phyloP scores from a whole-genome alignment of 2,329 filamentous ascomycete genomes.

The Zasmidium angulare region DNA sequence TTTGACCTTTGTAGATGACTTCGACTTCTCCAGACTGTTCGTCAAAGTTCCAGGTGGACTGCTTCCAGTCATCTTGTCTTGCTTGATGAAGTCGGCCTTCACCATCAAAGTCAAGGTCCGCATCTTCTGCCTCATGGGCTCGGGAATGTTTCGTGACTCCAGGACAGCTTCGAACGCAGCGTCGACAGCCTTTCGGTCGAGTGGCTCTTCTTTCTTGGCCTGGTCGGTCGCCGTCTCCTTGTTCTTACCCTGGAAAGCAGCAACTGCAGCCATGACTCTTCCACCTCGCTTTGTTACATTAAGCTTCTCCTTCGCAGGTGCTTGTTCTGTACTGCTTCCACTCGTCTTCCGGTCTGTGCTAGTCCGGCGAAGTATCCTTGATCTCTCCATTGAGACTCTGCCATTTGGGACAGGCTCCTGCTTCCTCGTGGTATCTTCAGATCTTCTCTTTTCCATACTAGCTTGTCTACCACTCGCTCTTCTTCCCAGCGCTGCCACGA shows the following conservation, averaged over 20 bases:
- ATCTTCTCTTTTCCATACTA: conserved; percentile 26
- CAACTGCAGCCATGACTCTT: conserved; percentile 65
- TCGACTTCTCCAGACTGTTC: conserved; percentile 45
- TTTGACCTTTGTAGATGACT: conserved; percentile 21
- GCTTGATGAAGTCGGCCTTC: conserved; percentile 92
- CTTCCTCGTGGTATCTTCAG: conserved; percentile 25
- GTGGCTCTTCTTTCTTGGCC: conserved; percentile 45
- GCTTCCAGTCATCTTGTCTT: conserved; percentile 61
- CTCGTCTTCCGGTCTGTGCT: conserved; percentile 38
- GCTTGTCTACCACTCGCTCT: conserved; percentile 27
- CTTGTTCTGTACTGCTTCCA: conserved; percentile 34
- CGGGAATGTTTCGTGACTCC: conserved; percentile 87
- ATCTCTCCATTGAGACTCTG: conserved; percentile 24
- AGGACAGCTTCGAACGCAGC: conserved; percentile 62
- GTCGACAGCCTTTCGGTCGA: conserved; percentile 59
- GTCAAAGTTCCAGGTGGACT: conserved; percentile 50
- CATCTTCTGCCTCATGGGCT: conserved; percentile 94
- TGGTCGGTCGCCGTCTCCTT: conserved; percentile 37
- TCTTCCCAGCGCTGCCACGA: conserved; percentile 29
- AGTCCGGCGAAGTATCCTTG: conserved; percentile 22
- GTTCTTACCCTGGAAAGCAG: conserved; percentile 58
- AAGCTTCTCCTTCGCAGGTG: conserved; percentile 29
- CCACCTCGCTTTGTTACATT: conserved; percentile 48
- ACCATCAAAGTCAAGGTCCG: conserved; percentile 81
- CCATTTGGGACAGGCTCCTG: conserved; percentile 15